Evolutionary conservation across 345 rosid genomes (phyloP), one percentile per base, ranked within the genome.

Genomic region (Xanthoceras sorbifolium): DNA sequence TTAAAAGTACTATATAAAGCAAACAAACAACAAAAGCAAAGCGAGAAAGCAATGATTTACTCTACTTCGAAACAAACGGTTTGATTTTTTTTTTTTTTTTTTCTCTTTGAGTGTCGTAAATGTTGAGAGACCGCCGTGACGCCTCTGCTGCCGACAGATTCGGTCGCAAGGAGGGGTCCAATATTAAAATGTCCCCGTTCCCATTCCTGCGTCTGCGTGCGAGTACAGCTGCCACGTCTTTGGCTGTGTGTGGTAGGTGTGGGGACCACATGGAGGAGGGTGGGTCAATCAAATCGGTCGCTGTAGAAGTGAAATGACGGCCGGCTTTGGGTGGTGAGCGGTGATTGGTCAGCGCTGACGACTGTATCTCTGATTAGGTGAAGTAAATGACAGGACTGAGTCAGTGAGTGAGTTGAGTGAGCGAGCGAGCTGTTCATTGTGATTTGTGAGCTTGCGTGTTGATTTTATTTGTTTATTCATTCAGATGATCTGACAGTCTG

Each of bases 111-210:
- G n/a, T n/a, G n/a, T n/a, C n/a, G n/a, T n/a, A n/a, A n/a, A n/a
- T n/a, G n/a, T n/a, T n/a, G n/a, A n/a, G n/a, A 64, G 73, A 77
- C 80, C 65, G 73, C 77, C 74, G 82, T 76, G 82, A 79, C 79
- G 68, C 75, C 73, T 54, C 85, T 74, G 82, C 38, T 76, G 75
- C 86, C 82, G 80, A 80, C 86, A 81, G 81, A 78, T 78, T 79
- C 81, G 42, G 48, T 74, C 25, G 48, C 4, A 52, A 72, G n/a
- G n/a, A 52, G 2, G 67, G 29, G 48, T 32, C 36, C 36, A 32
- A n/a, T n/a, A n/a, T n/a, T n/a, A n/a, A n/a, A n/a, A n/a, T n/a
- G n/a, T n/a, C n/a, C n/a, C n/a, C n/a, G n/a, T n/a, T n/a, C n/a
- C n/a, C n/a, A n/a, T n/a, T n/a, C n/a, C n/a, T n/a, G n/a, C n/a